Evolutionary conservation across 2,329 filamentous ascomycete species (phyloP), one percentile per base, ranked within the genome.

Genomic region (Fusarium sp.): DNA sequence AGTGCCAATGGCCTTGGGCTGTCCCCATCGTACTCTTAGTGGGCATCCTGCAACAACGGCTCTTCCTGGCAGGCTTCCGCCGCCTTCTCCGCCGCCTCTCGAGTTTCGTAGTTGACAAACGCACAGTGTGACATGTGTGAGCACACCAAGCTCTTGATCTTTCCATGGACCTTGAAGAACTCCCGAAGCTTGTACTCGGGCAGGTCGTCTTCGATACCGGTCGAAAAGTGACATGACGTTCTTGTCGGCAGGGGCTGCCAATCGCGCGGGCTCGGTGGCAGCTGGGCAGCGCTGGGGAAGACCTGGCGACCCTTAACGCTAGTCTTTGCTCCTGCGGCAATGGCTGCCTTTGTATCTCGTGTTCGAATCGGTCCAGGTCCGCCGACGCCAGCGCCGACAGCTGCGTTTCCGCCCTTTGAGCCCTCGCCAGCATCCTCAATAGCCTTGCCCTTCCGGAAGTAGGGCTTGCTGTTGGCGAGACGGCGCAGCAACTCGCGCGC

Each of bases 91-190:
- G 97, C 97, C 1, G 90, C 93, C 71, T 94, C 91, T 67, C 97
- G 90, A 4, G 93, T 94, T 77, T 95, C 92, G 82, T 95, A 99
- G 84, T 99, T 99, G 84, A 99, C 88, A 81, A 98, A 99, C 1
- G 97, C 97, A 82, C 95, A 98, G 81, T 98, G 97, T 18, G 96
- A 96, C 86, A 97, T 95, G 85, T 99, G 97, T 8, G 95, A 98
- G 83, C 97, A 98, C 41, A 99, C 93, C 18, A 99, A 86, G 30
- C 95, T 98, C 78, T 97, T 94, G 70, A 99, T 92, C 80, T 96
- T 94, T 73, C 97, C 97, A 78, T 95, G 95, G 20, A 90, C 90
- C 70, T 94, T 91, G 86, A 99, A 99, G 83, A 97, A 97, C 3
- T 95, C 93, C 57, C 97, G 93, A 30, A 99, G 88, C 79, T 95